A percentile compares a stretch with the other conserved stretches of the same genome.
Conservation (phyloP, 257 asterid genomes). For the Solanum pinnatisectum region DNA sequence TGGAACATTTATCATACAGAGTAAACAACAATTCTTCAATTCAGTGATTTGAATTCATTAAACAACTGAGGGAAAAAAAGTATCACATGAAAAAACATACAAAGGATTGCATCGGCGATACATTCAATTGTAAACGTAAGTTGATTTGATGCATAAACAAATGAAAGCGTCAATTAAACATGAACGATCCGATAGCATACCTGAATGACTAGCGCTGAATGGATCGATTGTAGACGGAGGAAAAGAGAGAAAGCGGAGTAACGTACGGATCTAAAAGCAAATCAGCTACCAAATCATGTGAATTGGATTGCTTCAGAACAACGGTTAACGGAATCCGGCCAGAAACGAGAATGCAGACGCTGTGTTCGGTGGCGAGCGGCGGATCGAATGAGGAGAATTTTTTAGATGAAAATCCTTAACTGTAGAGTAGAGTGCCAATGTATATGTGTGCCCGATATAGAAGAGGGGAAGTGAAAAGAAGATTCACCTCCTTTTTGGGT, state of each 20-base stretch:
- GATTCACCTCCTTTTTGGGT: constrained; percentile 9
- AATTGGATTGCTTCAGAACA: background rate
- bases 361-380: constrained; percentile 30
- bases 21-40: background rate
- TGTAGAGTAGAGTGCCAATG: background rate
- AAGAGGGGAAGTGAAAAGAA: background rate
- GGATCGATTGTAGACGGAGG: background rate
- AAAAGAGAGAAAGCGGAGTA: background rate
- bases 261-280: background rate
- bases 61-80: background rate
- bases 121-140: background rate
- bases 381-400: constrained; percentile 16
- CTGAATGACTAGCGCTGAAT: background rate
- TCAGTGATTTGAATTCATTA: background rate
- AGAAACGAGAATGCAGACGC: constrained; percentile 3
- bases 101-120: background rate
- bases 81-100: background rate
- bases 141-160: background rate
- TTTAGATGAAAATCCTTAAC: background rate
- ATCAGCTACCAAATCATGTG: background rate
- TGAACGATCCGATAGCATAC: background rate
- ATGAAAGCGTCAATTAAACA: background rate
- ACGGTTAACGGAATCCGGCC: background rate
- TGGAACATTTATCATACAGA: background rate
- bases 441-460: background rate